Percentiles rank a stretch among this genome's conserved stretches.
Conservation (phyloP, 2,329 filamentous ascomycete genomes). For the Colletotrichum tropicicola region DNA sequence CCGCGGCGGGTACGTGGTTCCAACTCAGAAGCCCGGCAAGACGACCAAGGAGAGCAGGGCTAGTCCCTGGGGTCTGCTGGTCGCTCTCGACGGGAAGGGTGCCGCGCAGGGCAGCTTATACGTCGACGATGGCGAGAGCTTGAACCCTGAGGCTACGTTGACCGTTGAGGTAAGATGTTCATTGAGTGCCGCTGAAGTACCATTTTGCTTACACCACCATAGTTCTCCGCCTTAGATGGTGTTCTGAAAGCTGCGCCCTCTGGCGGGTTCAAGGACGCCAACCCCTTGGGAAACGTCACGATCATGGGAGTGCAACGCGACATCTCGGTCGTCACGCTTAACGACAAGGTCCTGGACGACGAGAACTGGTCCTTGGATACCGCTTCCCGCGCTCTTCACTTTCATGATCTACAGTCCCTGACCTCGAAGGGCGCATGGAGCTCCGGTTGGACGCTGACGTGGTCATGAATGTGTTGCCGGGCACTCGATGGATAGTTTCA, state of each 20-base stretch:
- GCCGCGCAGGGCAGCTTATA: conserved; percentile 71
- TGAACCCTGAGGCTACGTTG: conserved; percentile 56
- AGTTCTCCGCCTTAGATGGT: conserved; percentile 53
- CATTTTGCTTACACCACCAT: background rate
- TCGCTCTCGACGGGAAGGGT: conserved; percentile 64
- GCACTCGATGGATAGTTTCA: no score
- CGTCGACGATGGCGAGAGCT: conserved; percentile 78
- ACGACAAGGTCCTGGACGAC: conserved; percentile 53
- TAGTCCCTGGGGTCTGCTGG: conserved; percentile 74
- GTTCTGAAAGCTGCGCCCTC: conserved; percentile 55
- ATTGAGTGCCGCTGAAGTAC: conserved; percentile 1
- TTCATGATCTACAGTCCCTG: background rate
- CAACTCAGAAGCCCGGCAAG: conserved; percentile 73
- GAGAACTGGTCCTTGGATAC: conserved; percentile 24
- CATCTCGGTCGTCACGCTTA: conserved; percentile 58
- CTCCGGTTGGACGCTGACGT: conserved; percentile 2
- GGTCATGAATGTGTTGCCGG: conserved; percentile 11
- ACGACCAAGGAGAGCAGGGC: conserved; percentile 71
- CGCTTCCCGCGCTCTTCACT: background rate
- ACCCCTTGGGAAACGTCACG: conserved; percentile 69
- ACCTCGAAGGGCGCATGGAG: conserved; percentile 17
- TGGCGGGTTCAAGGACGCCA: conserved; percentile 65
- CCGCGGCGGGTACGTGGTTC: conserved; percentile 73
- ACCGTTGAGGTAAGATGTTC: conserved; percentile 55
- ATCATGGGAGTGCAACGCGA: conserved; percentile 62